These are phyloP conservation scores for Brassica cretica DNA, from an alignment of 345 rosid species.

Conservation along the genomic window DNA sequence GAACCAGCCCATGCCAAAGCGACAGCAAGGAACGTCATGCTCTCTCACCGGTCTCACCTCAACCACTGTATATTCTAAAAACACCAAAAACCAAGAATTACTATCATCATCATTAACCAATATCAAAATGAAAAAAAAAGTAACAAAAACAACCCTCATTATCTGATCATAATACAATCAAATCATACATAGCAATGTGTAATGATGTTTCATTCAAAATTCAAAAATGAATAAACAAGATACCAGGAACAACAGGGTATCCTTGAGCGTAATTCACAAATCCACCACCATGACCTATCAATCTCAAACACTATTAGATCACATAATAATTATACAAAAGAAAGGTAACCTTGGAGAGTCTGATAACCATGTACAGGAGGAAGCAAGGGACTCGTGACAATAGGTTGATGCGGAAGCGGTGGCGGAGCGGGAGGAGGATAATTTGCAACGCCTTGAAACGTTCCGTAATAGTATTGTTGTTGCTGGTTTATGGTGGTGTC, in stretches of 20 bases:
- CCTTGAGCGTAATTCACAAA: conserved; percentile 37
- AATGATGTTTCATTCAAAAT: background rate
- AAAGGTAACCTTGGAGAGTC: conserved; percentile 44
- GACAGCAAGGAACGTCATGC: conserved; percentile 72
- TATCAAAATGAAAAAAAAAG: background rate
- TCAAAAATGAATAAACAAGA: background rate
- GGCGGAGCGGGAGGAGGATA: conserved; percentile 52
- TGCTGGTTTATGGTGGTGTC: conserved; percentile 29
- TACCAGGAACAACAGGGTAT: conserved; percentile 39
- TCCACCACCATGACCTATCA: conserved; percentile 31
- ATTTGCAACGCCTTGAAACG: conserved; percentile 90
- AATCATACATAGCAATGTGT: background rate
- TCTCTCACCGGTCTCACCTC: conserved; percentile 55
- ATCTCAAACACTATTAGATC: background rate
- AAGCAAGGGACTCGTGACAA: conserved; percentile 31
- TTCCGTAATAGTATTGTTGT: conserved; percentile 59
- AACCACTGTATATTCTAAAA: conserved; percentile 57
- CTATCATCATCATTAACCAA: conserved; percentile 1
- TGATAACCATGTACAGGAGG: conserved; percentile 51
- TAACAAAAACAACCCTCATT: background rate
- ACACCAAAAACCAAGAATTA: conserved; percentile 19
- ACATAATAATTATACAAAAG: background rate
- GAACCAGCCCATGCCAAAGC: conserved; percentile 90
- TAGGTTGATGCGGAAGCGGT: conserved; percentile 42
- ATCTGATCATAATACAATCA: background rate